A percentile compares a stretch with the other conserved stretches of the same genome.
These are phyloP conservation scores for Scedosporium aurantiacum DNA, from an alignment of 2,329 filamentous ascomycete species.

Conservation along the genomic window DNA sequence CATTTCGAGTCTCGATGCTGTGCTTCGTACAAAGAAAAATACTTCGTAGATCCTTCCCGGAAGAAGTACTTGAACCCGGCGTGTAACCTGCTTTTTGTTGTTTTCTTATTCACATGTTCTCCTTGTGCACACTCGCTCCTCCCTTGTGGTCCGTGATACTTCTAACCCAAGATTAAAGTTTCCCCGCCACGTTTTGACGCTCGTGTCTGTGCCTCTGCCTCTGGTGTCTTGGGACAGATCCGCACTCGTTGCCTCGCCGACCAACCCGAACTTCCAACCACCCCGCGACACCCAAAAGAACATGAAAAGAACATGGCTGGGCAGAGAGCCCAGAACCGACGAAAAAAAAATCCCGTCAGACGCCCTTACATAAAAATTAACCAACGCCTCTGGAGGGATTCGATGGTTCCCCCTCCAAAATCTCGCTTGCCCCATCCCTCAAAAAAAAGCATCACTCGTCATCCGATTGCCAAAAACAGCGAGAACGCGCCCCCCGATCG, in stretches of 20 bases:
- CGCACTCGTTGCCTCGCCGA: conserved; percentile 2
- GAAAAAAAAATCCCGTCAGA: too few species aligned
- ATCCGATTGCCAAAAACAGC: background rate
- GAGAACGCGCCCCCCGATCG: too few species aligned
- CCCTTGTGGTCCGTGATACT: background rate
- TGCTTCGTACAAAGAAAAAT: too few species aligned
- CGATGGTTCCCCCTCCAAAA: too few species aligned
- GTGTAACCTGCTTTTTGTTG: background rate
- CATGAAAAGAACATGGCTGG: background rate
- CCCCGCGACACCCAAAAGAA: background rate
- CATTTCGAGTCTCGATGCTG: too few species aligned
- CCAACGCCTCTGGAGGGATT: too few species aligned
- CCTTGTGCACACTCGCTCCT: background rate
- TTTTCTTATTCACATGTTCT: background rate
- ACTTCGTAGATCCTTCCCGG: too few species aligned
- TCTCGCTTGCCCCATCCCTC: background rate
- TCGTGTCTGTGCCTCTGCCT: background rate
- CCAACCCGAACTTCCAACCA: background rate
- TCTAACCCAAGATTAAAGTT: background rate
- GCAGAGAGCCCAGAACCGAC: too few species aligned
- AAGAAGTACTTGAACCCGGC: too few species aligned
- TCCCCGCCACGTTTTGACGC: background rate
- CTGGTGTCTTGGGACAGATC: background rate
- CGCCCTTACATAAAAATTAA: too few species aligned
- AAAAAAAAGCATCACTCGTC: background rate